Evolutionary conservation across 495 filamentous ascomycete genomes (phyloP), one percentile per base, ranked within the genome.

Genomic region (Oidiodendron maius): DNA sequence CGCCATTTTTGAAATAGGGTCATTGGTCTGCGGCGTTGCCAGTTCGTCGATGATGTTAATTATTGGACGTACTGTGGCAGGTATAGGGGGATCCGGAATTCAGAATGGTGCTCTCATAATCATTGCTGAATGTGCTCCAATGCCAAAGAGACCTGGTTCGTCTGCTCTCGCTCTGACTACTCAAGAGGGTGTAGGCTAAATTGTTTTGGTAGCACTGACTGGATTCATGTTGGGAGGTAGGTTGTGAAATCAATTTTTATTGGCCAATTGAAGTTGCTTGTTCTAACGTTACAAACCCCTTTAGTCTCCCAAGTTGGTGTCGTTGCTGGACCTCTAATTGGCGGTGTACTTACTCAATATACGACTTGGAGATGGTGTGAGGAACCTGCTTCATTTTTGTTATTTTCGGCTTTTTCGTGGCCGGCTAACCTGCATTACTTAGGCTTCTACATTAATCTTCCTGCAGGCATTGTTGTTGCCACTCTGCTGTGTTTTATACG

Each of bases 141-240:
- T 28, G 9, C 3, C 5, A 44, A 44, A 6, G 17, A 13, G 17
- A 6, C 17, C 24, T 13, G 41, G n/a, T 60, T 1, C 71, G 35
- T 38, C 17, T 5, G 16, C 35, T 5, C n/a, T 5, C 9, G 35
- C 9, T 8, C 16, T 10, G 5, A 10, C n/a, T 18, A 8, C 17
- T 12, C n/a, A n/a, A 23, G 23, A n/a, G 22, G 12, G 24, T 15
- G 12, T 34, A 1, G 25, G 6, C 17, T 3, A 13, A n/a, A n/a
- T n/a, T n/a, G n/a, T n/a, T n/a, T 82, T 75, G 58, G 84, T 89
- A 28, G 41, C 85, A 37, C 91, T 83, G 11, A 84, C 78, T 17
- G 84, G 87, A 17, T 43, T 89, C 40, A 40, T 65, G 61, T 36
- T 61, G 55, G n/a, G 39, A 16, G 18, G 48, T 51, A 36, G 43